Conservation (phyloP, 805 yeast genomes). For the Teunomyces atbi region DNA sequence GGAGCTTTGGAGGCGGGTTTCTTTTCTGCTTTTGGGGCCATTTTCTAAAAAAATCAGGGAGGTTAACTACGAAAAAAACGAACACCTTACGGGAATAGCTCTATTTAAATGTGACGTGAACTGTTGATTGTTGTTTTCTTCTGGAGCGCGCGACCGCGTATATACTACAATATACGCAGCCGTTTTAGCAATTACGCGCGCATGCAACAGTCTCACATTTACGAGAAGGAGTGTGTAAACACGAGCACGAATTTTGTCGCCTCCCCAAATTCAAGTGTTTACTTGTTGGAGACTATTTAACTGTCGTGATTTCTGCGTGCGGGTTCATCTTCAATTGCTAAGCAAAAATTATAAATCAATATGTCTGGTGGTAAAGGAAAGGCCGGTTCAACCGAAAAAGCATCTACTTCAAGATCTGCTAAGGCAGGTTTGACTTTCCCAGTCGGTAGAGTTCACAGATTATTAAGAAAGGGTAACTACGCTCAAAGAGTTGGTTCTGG, state of each 20-base stretch:
- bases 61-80: neutral
- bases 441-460: slow-evolving; percentile 98
- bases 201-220: neutral
- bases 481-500: slow-evolving; percentile 99
- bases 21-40: slow-evolving; percentile 40
- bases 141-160: slow-evolving; percentile 2
- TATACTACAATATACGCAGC: neutral
- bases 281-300: neutral
- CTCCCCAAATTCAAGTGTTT: neutral
- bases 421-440: slow-evolving; percentile 99
- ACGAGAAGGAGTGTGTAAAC: neutral
- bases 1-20: slow-evolving; percentile 41
- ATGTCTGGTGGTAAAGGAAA: slow-evolving; percentile 90
- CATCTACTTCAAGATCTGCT: slow-evolving; percentile 96
- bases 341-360: slow-evolving; percentile 15
- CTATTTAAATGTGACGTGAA: neutral
- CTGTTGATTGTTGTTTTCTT: neutral
- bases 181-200: neutral
- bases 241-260: neutral
- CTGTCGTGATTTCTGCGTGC: slow-evolving; percentile 1
- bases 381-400: slow-evolving; percentile 87
- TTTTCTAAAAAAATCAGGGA: slow-evolving; percentile 11
- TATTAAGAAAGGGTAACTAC: slow-evolving; percentile 94
- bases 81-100: neutral
- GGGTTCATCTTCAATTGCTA: neutral